Base-by-base conservation (phyloP, 176 grass and related monocot species). In the Oryza punctata region DNA sequence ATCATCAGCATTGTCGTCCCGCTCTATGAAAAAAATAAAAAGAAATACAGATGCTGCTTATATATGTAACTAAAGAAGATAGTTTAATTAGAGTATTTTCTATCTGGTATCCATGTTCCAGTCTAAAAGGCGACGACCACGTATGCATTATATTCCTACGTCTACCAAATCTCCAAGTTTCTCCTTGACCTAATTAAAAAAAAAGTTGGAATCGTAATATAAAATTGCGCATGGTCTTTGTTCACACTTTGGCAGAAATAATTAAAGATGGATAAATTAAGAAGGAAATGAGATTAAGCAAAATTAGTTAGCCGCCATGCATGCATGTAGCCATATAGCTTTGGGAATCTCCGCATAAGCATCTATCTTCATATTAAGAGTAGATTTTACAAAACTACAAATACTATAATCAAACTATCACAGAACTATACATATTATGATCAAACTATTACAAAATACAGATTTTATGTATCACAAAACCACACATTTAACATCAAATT, bases 1-100 rank as follows among this genome's bases (percentile, higher is more conserved):
- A 33, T 33, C 16, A 60, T 77, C 65, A 5, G 65, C 50, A 2
- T 40, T 37, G 40, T 37, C 66, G 40, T 37, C 66, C 21, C 23
- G 24, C 72, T 84, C 69, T 59, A 16, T 5, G 33, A 29, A 2
- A 2, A 13, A 15, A 14, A 41, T 41, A 41, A 10, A 41, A 26
- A 2, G 13, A 16, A 0, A 16, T 16, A 7, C 70, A 21, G 19
- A 6, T 27, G 52, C 16, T 21, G 69, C 25, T 65, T 29, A 33
- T 33, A 33, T 33, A 33, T 19, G 25, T 9, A 38, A 41, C 2
- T 41, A 33, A 41, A 63, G 44, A 78, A 1, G 5, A 54, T 54
- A 54, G 16, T 21, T 78, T 78, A 33, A 33, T 5, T 33, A 78
- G 11, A 54, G 5, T 47, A 72, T 45, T 72, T 85, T 65, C 45